Evolutionary conservation across 106 monocot genomes (phyloP).

Genomic region (Narthecium ossifragum): DNA sequence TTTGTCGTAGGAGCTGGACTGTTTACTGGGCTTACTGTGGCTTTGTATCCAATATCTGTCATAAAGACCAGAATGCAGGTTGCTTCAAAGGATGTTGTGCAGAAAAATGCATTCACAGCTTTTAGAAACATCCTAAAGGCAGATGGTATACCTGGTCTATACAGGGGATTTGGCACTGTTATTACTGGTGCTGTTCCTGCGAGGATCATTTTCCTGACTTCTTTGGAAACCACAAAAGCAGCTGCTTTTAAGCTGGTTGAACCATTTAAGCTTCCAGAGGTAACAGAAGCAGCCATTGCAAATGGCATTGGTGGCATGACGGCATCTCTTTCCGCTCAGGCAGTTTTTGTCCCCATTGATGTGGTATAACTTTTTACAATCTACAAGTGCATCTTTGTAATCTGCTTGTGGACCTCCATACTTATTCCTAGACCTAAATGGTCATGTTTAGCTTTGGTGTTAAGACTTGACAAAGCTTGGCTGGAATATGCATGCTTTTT

Average conservation of each 20-base stretch:
- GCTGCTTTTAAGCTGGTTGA: slow-evolving; percentile 59
- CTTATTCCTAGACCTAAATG: neutral
- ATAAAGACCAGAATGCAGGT: slow-evolving; percentile 99
- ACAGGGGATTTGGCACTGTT: slow-evolving; percentile 94
- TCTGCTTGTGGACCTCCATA: neutral
- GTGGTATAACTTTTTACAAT: slow-evolving; percentile 56
- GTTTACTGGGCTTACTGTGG: slow-evolving; percentile 83
- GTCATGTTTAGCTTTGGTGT: no score
- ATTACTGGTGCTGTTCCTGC: slow-evolving; percentile 88
- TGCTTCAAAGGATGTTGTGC: slow-evolving; percentile 66
- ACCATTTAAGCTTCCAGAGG: slow-evolving; percentile 77
- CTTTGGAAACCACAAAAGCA: slow-evolving; percentile 80
- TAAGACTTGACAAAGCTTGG: no score
- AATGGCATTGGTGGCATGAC: slow-evolving; percentile 85
- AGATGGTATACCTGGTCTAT: slow-evolving; percentile 85
- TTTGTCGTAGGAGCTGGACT: slow-evolving; percentile 91
- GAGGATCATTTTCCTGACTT: slow-evolving; percentile 90
- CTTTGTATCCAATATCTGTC: slow-evolving; percentile 83
- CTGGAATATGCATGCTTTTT: no score
- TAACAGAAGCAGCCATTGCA: slow-evolving; percentile 80
- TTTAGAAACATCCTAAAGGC: slow-evolving; percentile 73
- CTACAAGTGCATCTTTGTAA: neutral
- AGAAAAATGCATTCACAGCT: slow-evolving; percentile 64
- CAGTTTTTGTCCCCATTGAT: slow-evolving; percentile 93
- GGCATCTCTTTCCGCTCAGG: slow-evolving; percentile 80